Evolutionary conservation across 495 filamentous ascomycete genomes (phyloP), one percentile per base, ranked within the genome.

Genomic region (Lasiosphaeris hirsuta): DNA sequence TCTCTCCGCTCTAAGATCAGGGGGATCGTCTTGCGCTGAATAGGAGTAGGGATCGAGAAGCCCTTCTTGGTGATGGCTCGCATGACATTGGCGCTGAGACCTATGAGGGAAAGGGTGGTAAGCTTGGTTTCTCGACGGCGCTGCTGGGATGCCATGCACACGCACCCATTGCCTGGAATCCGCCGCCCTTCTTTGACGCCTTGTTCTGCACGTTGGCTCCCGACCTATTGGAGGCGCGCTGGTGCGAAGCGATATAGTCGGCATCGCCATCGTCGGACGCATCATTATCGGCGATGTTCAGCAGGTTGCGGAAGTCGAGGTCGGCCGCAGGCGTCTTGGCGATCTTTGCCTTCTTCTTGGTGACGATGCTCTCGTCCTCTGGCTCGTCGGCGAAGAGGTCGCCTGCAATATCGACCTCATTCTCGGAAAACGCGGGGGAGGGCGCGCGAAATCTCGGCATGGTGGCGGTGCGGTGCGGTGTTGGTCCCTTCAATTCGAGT

Each of bases 21-120:
- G 4, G 94, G 94, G 44, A 99, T 94, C 8, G 94, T 89, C 76
- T 97, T 97, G 37, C 94, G 82, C 77, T 99, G 94, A 69, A 99
- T 97, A 0, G 94, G 94, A 4, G 94, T 99, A 0, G 94, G 94
- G 2, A 97, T 89, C 1, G 87, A 89, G 73, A 96, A 99, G 30
- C 94, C 94, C 73, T 97, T 97, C 59, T 87, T 83, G 13, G 87
- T 82, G 48, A 99, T 97, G 5, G 95, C 90, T 65, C 92, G 90
- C 33, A 97, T 75, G 11, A 99, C 77, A 45, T 86, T 84, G 33
- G 82, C 70, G 75, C 87, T 94, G 37, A 99, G 77, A 43, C 87
- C 83, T 86, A 54, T 76, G 43, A 14, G 34, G 34, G 55, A 75
- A 42, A 17, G 34, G 34, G 9, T 57, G 56, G 35, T 36, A 17